Percentiles rank a stretch among this genome's conserved stretches.
Conservation (phyloP, 2,329 filamentous ascomycete genomes). For the Lachnellula arida region DNA sequence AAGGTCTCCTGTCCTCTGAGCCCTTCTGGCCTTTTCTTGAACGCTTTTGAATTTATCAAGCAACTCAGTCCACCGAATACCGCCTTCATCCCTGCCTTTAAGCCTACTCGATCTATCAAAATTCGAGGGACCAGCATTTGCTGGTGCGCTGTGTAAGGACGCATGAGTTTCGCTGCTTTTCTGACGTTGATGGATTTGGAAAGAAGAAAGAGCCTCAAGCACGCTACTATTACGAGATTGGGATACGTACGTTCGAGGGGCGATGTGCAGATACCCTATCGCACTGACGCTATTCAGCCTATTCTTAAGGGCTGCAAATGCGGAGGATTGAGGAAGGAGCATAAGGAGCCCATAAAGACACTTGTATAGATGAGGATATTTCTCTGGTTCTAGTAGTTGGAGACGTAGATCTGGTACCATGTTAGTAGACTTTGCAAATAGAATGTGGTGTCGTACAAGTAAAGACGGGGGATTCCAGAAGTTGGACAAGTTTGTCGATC, state of each 20-base stretch:
- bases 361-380: constrained; percentile 92
- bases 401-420: constrained; percentile 71
- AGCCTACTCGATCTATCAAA: constrained; percentile 74
- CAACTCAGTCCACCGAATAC: constrained; percentile 86
- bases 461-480: constrained; percentile 95
- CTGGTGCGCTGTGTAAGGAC: constrained; percentile 38
- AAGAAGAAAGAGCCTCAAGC: constrained; percentile 29
- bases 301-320: constrained; percentile 95
- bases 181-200: constrained; percentile 30
- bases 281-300: constrained; percentile 94
- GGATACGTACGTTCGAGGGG: constrained; percentile 67
- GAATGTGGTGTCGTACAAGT: constrained; percentile 64
- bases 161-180: constrained; percentile 31
- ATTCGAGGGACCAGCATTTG: constrained; percentile 47
- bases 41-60: constrained; percentile 91
- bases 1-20: constrained; percentile 51
- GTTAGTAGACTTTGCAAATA: constrained; percentile 13
- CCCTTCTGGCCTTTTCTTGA: constrained; percentile 77
- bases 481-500: constrained; percentile 95
- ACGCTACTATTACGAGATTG: constrained; percentile 34
- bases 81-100: constrained; percentile 73
- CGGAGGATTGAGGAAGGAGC: constrained; percentile 96
- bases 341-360: constrained; percentile 96
- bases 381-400: constrained; percentile 91
- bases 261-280: constrained; percentile 88